These are phyloP conservation scores for Daldinia caldariorum DNA, from an alignment of 495 filamentous ascomycete species.

Conservation along the genomic window DNA sequence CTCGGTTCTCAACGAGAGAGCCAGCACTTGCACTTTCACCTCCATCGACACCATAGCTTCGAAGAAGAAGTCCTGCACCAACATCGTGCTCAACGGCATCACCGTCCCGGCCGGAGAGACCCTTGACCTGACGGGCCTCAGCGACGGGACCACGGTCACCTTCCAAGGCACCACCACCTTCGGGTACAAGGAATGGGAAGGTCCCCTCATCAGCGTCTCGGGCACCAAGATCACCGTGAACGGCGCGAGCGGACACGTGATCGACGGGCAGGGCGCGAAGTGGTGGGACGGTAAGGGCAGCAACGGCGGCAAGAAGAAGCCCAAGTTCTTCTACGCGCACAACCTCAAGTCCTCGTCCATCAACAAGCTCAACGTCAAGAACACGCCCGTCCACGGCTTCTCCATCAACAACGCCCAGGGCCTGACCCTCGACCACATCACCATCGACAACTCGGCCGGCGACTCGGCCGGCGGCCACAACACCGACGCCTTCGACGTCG, in stretches of 20 bases:
- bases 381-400: constrained; percentile 71
- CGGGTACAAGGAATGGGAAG: constrained; percentile 61
- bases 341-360: constrained; percentile 53
- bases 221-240: constrained; percentile 60
- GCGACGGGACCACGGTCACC: constrained; percentile 47
- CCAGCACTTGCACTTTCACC: constrained; percentile 25
- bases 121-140: constrained; percentile 22
- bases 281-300: constrained; percentile 65
- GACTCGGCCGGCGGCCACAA: constrained; percentile 70
- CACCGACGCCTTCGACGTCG: constrained; percentile 72
- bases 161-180: constrained; percentile 63
- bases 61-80: constrained; percentile 13
- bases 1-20: constrained; percentile 9
- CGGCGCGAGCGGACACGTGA: constrained; percentile 54
- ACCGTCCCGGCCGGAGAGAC: constrained; percentile 24
- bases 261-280: constrained; percentile 58
- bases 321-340: constrained; percentile 65
- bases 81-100: constrained; percentile 24
- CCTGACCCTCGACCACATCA: constrained; percentile 61
- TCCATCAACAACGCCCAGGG: constrained; percentile 63
- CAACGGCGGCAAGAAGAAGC: constrained; percentile 64
- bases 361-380: constrained; percentile 54
- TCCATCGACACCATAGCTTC: background rate
- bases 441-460: constrained; percentile 70
- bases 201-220: constrained; percentile 60